Conservation (phyloP, 106 monocot genomes). For the Triglochin maritima region DNA sequence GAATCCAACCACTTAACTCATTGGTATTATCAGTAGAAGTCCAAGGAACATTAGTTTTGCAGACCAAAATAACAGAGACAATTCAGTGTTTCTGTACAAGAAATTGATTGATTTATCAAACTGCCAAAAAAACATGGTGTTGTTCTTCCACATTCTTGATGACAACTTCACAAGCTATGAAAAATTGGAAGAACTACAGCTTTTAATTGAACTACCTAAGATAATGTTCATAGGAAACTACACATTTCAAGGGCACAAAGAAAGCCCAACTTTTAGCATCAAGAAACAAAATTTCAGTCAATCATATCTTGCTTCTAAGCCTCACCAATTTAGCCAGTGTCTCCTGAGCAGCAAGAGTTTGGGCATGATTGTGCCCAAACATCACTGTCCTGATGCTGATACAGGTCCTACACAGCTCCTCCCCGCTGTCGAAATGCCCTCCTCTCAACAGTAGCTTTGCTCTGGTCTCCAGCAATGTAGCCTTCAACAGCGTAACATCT, state of each 20-base stretch:
- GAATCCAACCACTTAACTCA: no score
- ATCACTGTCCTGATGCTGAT: slow-evolving; percentile 91
- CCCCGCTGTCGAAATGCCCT: slow-evolving; percentile 77
- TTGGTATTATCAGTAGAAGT: no score
- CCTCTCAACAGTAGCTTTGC: slow-evolving; percentile 77
- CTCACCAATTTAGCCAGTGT: slow-evolving; percentile 79
- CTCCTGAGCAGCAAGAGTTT: slow-evolving; percentile 86
- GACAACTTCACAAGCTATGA: neutral
- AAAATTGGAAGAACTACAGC: neutral
- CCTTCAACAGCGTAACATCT: slow-evolving; percentile 85
- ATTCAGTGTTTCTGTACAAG: neutral
- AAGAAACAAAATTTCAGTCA: no score
- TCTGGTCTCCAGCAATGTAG: slow-evolving; percentile 68
- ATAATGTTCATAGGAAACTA: neutral
- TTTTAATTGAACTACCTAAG: neutral
- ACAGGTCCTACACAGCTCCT: slow-evolving; percentile 82
- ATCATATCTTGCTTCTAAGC: slow-evolving; percentile 56
- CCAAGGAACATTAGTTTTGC: neutral
- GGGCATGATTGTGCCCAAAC: slow-evolving; percentile 72
- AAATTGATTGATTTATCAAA: neutral
- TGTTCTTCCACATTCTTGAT: neutral
- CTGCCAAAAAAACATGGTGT: no score
- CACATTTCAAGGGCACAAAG: neutral
- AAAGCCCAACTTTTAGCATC: neutral
- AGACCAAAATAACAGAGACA: no score